Evolutionary conservation across 176 grass and related monocot genomes (phyloP).

Genomic region (Phragmites australis): DNA sequence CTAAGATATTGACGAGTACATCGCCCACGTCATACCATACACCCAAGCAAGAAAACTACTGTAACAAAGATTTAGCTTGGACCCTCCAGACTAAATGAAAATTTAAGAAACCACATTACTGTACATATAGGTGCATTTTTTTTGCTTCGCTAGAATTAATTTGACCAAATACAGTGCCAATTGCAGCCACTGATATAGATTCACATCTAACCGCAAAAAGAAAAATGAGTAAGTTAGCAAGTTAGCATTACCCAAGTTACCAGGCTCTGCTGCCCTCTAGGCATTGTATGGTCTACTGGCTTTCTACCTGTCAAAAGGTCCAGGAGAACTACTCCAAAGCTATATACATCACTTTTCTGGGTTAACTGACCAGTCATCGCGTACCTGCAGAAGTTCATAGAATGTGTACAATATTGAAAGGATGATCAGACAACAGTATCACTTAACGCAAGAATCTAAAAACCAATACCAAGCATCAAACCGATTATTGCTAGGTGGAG

Average conservation of each 20-base stretch:
- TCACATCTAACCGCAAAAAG: neutral
- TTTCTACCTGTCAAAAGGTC: slow-evolving; percentile 94
- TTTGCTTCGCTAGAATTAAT: slow-evolving; percentile 7
- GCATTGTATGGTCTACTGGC: slow-evolving; percentile 95
- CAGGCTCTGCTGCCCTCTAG: slow-evolving; percentile 92
- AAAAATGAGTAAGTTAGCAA: neutral
- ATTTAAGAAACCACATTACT: neutral
- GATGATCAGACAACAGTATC: neutral
- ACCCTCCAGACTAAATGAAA: neutral
- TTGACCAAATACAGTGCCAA: neutral
- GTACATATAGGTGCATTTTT: neutral
- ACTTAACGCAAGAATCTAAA: neutral
- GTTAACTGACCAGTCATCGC: slow-evolving; percentile 95
- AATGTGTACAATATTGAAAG: neutral
- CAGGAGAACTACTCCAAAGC: slow-evolving; percentile 95
- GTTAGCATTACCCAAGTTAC: slow-evolving; percentile 82
- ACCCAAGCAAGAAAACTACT: neutral
- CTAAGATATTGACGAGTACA: neutral
- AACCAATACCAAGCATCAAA: neutral
- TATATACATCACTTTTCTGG: slow-evolving; percentile 96
- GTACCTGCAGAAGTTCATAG: slow-evolving; percentile 59
- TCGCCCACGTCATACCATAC: neutral
- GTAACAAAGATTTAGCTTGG: neutral
- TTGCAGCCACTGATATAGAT: neutral
- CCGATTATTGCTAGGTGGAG: slow-evolving; percentile 1